phyloP scores from a whole-genome alignment of 2,329 filamentous ascomycete species.

The Sporothrix curviconia region DNA sequence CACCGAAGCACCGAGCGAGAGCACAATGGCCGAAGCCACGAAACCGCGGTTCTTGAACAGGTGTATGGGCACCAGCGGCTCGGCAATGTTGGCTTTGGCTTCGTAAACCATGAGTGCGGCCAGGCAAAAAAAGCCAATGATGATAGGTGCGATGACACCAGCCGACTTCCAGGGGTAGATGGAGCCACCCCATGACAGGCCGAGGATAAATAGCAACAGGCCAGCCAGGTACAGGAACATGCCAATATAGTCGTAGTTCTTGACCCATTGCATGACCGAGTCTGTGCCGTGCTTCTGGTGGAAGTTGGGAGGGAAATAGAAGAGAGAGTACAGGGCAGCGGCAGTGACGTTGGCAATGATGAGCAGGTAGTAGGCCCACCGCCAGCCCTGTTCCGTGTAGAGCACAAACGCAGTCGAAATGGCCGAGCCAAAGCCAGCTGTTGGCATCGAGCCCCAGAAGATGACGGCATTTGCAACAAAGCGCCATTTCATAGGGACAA shows the following conservation, averaged over 20 bases:
- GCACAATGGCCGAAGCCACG: conserved; percentile 23
- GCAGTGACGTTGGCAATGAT: conserved; percentile 18
- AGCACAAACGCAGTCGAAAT: conserved; percentile 18
- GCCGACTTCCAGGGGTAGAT: conserved; percentile 34
- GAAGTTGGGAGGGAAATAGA: conserved; percentile 21
- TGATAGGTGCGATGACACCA: conserved; percentile 18
- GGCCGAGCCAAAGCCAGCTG: conserved; percentile 16
- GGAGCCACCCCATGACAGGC: conserved; percentile 40
- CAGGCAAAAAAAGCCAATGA: conserved; percentile 19
- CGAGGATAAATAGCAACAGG: conserved; percentile 41
- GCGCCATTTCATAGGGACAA: conserved; percentile 20
- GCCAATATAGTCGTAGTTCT: conserved; percentile 41
- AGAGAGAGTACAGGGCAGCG: conserved; percentile 14
- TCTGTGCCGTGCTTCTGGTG: conserved; percentile 17
- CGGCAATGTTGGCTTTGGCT: conserved; percentile 28
- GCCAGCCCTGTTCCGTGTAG: conserved; percentile 17
- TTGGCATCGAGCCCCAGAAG: conserved; percentile 17
- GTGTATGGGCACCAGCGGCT: conserved; percentile 31
- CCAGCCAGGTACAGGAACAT: conserved; percentile 41
- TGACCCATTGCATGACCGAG: conserved; percentile 16
- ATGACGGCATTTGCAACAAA: conserved; percentile 15
- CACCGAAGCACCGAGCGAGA: conserved; percentile 27
- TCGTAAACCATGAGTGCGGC: conserved; percentile 21
- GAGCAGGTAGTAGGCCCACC: conserved; percentile 19
- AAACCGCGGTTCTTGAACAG: conserved; percentile 30